Evolutionary conservation across 106 monocot genomes (phyloP), one percentile per base, ranked within the genome.

Genomic region (Posidonia australis): DNA sequence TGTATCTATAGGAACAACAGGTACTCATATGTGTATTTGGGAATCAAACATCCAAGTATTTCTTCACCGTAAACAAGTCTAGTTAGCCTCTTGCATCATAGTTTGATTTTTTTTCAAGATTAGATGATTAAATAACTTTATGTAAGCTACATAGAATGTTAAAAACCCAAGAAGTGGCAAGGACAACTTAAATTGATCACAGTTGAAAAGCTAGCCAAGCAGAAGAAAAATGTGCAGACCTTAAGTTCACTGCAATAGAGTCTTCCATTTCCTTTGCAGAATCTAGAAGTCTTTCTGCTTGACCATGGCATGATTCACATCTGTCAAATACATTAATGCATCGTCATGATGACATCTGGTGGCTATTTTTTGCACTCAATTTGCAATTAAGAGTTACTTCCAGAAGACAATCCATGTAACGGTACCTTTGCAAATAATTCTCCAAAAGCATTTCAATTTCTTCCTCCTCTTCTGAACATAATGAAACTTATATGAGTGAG

Each of bases 201-300:
- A 58, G 4, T 5, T 7, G 24, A 58, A 58, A 9, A 29, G 18
- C 16, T 27, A 17, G n/a, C 14, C 2, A 18, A 6, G 4, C 13
- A 27, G 16, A 31, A 27, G 10, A 22, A 20, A 62, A 42, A 62
- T 23, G 51, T 65, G 19, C 49, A 27, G 21, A 87, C 92, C 92
- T 92, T 70, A 98, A 57, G 67, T 87, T 98, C 36, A 98, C 96
- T 52, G 96, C 90, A 79, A 98, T 90, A 0, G 96, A 98, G 55
- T 98, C 96, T 67, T 98, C 96, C 96, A 98, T 98, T 83, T 98
- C 96, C 72, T 67, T 98, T 17, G 96, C 96, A 58, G 90, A 90
- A 76, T 98, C 84, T 71, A 98, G 87, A 65, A 98, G 84, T 59
- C 84, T 87, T 67, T 98, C 90, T 57, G 96, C 90, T 75, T 98